Base-by-base conservation (phyloP, 2,329 filamentous ascomycete genomes). In the Ophiosphaerella narmari region DNA sequence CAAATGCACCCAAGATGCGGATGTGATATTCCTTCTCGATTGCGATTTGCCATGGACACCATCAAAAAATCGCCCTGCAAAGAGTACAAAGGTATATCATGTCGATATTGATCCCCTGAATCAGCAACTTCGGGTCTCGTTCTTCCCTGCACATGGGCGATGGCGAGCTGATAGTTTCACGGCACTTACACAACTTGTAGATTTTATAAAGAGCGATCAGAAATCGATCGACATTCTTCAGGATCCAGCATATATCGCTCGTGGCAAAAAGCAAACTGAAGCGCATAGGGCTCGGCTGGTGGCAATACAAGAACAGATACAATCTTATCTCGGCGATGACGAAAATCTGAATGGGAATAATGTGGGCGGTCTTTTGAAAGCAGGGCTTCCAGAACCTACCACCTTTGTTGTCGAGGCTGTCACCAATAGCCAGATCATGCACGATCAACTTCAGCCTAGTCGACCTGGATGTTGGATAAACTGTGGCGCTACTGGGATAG, bases 71-170 rank as follows among this genome's bases (percentile, higher is more conserved):
- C 78, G 78, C 56, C 85, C 85, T 0, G 71, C 71, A 1, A 70
- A 75, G 2, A 77, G 79, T 13, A 80, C 81, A 16, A 78, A 77
- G 54, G 75, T 88, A 47, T 86, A 83, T 72, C 85, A 88, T 61
- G 78, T 88, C 37, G 85, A 88, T 58, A 77, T 86, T 40, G 85
- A 88, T 57, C 84, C 85, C 1, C 73, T 87, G 21, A 88, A 88
- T 75, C 84, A 87, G 69, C 81, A 86, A 69, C 91, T 91, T 79
- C 87, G 87, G 0, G 77, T 91, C 14, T 87, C 87, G 65, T 91
- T 91, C 60, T 81, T 91, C 39, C 78, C 81, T 9, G 85, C 88
- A 1, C 77, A 83, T 53, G 80, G 81, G 3, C 81, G 88, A 2
- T 91, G 86, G 71, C 80, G 83, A 34, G 88, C 86, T 5, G 86